A percentile compares a stretch with the other conserved stretches of the same genome.
phyloP scores from a whole-genome alignment of 805 yeast species.

The Wickerhamomyces ciferrii region DNA sequence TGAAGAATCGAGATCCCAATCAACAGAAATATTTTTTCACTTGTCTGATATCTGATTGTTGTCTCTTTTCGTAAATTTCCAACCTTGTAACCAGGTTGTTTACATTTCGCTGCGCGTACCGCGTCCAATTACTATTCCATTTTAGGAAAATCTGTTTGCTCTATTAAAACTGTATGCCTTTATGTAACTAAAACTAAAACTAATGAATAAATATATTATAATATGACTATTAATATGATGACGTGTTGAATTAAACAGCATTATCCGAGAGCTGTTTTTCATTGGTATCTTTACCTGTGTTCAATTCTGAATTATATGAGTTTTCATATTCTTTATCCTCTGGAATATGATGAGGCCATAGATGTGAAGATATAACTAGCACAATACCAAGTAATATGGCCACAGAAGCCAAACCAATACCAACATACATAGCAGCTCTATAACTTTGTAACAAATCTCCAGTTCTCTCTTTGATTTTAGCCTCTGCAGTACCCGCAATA shows the following conservation, averaged over 20 bases:
- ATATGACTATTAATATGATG: too few species aligned
- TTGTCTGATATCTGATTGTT: neutral
- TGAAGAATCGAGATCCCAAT: too few species aligned
- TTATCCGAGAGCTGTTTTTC: neutral
- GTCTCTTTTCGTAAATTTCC: neutral
- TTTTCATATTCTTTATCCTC: neutral
- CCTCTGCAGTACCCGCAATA: slow-evolving; percentile 63
- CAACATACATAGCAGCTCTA: slow-evolving; percentile 54
- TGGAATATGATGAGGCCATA: neutral
- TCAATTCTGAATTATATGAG: neutral
- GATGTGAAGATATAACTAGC: slow-evolving; percentile 1
- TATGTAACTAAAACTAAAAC: too few species aligned
- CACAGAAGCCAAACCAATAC: slow-evolving; percentile 52
- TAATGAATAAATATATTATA: too few species aligned
- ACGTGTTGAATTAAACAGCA: neutral
- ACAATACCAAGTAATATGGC: slow-evolving; percentile 31
- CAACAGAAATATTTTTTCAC: too few species aligned
- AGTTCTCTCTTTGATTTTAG: slow-evolving; percentile 26
- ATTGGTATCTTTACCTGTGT: neutral
- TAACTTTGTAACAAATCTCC: slow-evolving; percentile 35
- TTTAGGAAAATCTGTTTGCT: neutral
- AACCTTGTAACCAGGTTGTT: neutral
- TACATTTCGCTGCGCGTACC: neutral
- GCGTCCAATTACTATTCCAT: neutral
- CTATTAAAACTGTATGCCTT: too few species aligned